Conservation (phyloP, 2,329 filamentous ascomycete genomes). For the Stenocarpella maydis region DNA sequence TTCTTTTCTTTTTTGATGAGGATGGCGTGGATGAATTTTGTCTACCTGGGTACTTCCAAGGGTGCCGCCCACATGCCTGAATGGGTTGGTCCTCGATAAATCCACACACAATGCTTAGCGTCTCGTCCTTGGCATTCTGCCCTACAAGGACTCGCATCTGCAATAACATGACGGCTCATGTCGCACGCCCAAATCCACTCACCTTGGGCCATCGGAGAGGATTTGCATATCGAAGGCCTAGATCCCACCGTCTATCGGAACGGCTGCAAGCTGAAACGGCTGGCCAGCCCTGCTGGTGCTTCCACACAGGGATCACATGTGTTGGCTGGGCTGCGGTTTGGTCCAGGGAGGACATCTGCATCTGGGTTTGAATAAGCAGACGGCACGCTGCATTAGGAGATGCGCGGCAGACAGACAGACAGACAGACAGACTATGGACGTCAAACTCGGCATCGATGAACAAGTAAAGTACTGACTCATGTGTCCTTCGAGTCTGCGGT, state of each 20-base stretch:
- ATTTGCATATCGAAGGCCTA: no score
- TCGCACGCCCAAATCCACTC: no score
- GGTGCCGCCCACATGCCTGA: not conserved
- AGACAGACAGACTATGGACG: no score
- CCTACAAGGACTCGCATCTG: no score
- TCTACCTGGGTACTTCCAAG: not conserved
- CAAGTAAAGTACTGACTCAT: no score
- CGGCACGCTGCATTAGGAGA: slow-evolving; percentile 4
- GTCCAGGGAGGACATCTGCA: not conserved
- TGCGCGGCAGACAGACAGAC: no score
- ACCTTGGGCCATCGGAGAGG: no score
- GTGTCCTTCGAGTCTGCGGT: not conserved
- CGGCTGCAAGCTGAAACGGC: slow-evolving; percentile 10
- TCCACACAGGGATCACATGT: not conserved
- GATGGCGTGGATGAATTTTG: slow-evolving; percentile 10
- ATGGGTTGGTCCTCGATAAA: slow-evolving; percentile 6
- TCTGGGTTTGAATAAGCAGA: slow-evolving; percentile 16
- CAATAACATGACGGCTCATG: no score
- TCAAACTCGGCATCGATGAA: not conserved
- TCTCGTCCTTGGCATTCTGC: slow-evolving; percentile 18
- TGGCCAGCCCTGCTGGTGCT: not conserved
- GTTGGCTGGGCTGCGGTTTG: no score
- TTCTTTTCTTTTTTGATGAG: no score
- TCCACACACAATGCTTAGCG: slow-evolving; percentile 1
- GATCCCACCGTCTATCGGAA: not conserved